phyloP scores from a whole-genome alignment of 75 land plant genomes.

The Cupressus sempervirens region DNA sequence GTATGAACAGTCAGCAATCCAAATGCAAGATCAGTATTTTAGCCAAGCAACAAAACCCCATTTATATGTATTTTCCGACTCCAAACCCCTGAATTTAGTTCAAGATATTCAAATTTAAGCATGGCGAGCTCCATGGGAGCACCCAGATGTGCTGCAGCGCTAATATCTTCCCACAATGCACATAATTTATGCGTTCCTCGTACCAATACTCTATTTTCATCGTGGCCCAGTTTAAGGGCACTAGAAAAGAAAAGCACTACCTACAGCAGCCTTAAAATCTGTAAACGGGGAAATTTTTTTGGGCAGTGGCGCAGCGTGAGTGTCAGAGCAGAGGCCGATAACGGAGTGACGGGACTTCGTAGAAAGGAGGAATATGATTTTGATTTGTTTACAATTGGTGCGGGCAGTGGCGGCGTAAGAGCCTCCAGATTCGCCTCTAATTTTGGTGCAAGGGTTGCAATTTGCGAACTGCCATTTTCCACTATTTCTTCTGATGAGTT shows the following conservation, averaged over 20 bases:
- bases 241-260: background rate
- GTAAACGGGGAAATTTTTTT: background rate
- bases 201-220: background rate
- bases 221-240: background rate
- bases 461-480: slow-evolving; percentile 91
- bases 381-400: slow-evolving; percentile 93
- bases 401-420: slow-evolving; percentile 95
- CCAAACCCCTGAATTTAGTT: background rate
- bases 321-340: slow-evolving; percentile 15
- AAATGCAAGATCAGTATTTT: no score
- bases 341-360: slow-evolving; percentile 14
- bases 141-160: slow-evolving; percentile 7
- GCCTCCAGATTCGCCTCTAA: slow-evolving; percentile 94
- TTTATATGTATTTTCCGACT: background rate
- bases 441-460: slow-evolving; percentile 82
- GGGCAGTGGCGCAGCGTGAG: slow-evolving; percentile 5
- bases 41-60: background rate
- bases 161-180: slow-evolving; percentile 6
- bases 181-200: background rate
- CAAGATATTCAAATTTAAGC: background rate
- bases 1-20: no score
- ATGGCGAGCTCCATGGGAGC: slow-evolving; percentile 14
- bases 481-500: slow-evolving; percentile 82
- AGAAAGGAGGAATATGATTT: slow-evolving; percentile 53
- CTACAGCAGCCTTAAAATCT: background rate